Percentiles rank a stretch among this genome's conserved stretches.
These are phyloP conservation scores for Chaetomiaceae sp. DNA, from an alignment of 2,329 filamentous ascomycete genomes.

Conservation along the genomic window DNA sequence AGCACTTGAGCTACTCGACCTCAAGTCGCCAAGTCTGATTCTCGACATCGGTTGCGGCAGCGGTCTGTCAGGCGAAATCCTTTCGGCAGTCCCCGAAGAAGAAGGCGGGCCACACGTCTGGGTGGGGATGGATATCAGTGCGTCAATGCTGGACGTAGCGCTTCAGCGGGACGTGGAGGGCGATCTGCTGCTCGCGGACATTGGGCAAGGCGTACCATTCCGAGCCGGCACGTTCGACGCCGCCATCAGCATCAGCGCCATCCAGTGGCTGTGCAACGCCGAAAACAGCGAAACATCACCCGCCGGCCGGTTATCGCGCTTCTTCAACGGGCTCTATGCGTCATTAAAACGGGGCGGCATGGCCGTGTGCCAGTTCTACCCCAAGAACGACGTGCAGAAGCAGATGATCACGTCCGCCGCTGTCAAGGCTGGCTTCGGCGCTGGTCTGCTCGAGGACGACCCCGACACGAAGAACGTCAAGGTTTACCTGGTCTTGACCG, in stretches of 20 bases:
- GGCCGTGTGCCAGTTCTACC: slow-evolving; percentile 97
- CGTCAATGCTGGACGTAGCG: slow-evolving; percentile 95
- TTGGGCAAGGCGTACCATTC: slow-evolving; percentile 93
- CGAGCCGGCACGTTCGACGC: slow-evolving; percentile 89
- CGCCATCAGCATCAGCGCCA: slow-evolving; percentile 87
- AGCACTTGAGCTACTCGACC: slow-evolving; percentile 84
- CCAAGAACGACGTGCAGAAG: slow-evolving; percentile 88
- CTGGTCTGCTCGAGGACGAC: slow-evolving; percentile 91
- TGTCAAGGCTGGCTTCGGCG: slow-evolving; percentile 90
- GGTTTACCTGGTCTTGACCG: slow-evolving; percentile 90
- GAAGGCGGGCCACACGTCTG: slow-evolving; percentile 86
- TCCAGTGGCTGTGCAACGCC: slow-evolving; percentile 99
- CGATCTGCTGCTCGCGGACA: slow-evolving; percentile 89
- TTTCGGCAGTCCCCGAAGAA: slow-evolving; percentile 64
- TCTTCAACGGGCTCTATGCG: slow-evolving; percentile 91
- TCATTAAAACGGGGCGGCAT: slow-evolving; percentile 76
- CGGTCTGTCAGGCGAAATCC: slow-evolving; percentile 88
- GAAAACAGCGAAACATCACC: slow-evolving; percentile 82
- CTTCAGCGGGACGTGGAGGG: slow-evolving; percentile 89
- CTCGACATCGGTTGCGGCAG: slow-evolving; percentile 97
- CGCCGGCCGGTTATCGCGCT: slow-evolving; percentile 70
- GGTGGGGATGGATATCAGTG: slow-evolving; percentile 95
- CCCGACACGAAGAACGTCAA: slow-evolving; percentile 95
- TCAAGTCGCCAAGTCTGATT: slow-evolving; percentile 75
- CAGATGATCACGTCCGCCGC: slow-evolving; percentile 89